Evolutionary conservation across 768 basidiomycete species (phyloP), one percentile per base, ranked within the genome.

Genomic region (Saitozyma sp.): DNA sequence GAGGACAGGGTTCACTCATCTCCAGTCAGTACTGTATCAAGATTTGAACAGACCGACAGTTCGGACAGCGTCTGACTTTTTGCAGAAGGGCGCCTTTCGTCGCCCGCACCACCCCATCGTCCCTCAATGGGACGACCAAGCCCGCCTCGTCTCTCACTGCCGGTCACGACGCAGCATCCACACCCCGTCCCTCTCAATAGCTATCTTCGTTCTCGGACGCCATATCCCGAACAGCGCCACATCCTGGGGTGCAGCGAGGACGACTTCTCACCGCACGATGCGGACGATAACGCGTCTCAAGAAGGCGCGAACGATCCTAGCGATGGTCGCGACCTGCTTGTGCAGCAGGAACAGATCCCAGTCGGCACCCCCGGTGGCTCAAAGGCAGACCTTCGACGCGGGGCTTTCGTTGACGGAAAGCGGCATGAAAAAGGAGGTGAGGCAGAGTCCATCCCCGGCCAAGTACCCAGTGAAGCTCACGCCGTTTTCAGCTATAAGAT

Each of bases 311-410:
- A 39, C 20, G 59, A 54, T 16, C 37, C 56, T 16, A 58, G 67
- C 37, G 72, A 69, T 54, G 68, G 62, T 8, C 56, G 69, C 5
- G 68, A 67, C 37, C 19, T 71, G 20, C 43, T 71, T 42, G 62
- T 62, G 3, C 16, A 20, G 6, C 37, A 59, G 6, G 62, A 64
- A 29, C 59, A 59, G n/a, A n/a, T 69, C 3, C 73, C 73, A 2
- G 11, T 39, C 20, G 73, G 73, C 19, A 74, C 73, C 3, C 73
- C 73, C 2, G 73, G 70, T 49, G 70, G 70, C 2, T 65, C 59
- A 52, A 69, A 62, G 52, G 67, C 38, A 37, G 63, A 67, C 11
- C 56, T 66, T 53, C 41, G 67, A 17, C 50, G 56, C 20, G 72
- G 69, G 1, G 59, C 58, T 0, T 53, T 68, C 1, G 42, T 56